These are phyloP conservation scores for Citrullus amarus DNA, from an alignment of 306 rosid species.

Conservation along the genomic window DNA sequence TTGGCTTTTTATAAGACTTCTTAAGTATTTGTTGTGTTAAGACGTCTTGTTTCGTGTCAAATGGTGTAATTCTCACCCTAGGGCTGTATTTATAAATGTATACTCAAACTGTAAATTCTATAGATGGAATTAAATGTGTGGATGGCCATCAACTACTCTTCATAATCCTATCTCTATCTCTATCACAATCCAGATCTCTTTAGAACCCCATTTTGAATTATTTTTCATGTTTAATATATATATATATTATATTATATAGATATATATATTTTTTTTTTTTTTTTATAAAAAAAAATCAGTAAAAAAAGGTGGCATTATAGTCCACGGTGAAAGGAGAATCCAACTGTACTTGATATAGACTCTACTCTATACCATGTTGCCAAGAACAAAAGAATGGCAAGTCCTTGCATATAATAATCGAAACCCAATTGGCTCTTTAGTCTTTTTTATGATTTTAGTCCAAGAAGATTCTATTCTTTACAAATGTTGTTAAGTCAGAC, in stretches of 20 bases:
- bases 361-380: background rate
- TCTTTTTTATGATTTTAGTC: background rate
- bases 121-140: background rate
- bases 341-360: slow-evolving; percentile 1
- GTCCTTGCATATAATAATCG: background rate
- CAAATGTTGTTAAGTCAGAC: slow-evolving; percentile 1
- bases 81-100: background rate
- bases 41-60: background rate
- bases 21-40: background rate
- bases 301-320: background rate
- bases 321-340: background rate
- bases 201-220: background rate
- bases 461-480: background rate
- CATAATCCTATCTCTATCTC: background rate
- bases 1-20: background rate
- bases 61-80: background rate
- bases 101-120: background rate
- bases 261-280: no score
- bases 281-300: no score
- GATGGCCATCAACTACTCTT: background rate
- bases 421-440: background rate
- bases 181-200: background rate
- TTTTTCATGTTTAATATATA: background rate
- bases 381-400: background rate
- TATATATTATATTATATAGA: no score